Conservation (phyloP, 2,329 filamentous ascomycete genomes). For the Ophiobolus disseminans region DNA sequence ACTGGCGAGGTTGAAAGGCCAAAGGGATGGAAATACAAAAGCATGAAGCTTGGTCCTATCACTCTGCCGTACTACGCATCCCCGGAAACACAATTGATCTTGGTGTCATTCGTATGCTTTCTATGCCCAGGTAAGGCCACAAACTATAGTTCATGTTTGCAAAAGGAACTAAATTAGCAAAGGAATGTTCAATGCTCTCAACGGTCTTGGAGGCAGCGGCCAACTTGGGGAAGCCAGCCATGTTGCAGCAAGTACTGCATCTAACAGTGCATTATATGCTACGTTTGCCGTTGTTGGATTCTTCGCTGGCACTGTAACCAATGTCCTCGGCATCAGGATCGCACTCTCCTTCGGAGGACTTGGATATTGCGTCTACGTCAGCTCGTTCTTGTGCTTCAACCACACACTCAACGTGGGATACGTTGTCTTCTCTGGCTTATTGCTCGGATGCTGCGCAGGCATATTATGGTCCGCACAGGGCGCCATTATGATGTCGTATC, state of each 20-base stretch:
- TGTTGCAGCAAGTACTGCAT: conserved; percentile 62
- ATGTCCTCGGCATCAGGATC: conserved; percentile 70
- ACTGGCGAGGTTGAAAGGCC: conserved; percentile 24
- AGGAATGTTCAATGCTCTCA: conserved; percentile 58
- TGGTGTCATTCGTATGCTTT: conserved; percentile 59
- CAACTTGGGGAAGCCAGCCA: conserved; percentile 53
- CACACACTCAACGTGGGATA: conserved; percentile 71
- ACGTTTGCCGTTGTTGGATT: conserved; percentile 70
- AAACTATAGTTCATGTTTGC: background rate
- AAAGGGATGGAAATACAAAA: conserved; percentile 53
- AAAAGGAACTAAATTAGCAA: conserved; percentile 5
- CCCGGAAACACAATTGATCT: conserved; percentile 53
- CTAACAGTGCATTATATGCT: conserved; percentile 70
- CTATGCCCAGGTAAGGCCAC: conserved; percentile 50
- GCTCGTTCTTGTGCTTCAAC: conserved; percentile 71
- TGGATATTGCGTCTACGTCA: conserved; percentile 76
- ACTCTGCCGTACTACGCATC: conserved; percentile 55
- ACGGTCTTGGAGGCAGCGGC: conserved; percentile 55
- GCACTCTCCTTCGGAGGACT: conserved; percentile 74
- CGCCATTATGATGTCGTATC: conserved; percentile 87
- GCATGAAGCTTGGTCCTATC: conserved; percentile 47
- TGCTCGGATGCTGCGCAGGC: conserved; percentile 77
- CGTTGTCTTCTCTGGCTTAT: conserved; percentile 73
- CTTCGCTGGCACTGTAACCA: conserved; percentile 72
- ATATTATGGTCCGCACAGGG: conserved; percentile 81